Conservation (phyloP, 2,329 filamentous ascomycete genomes). For the Orbilia oligospora region DNA sequence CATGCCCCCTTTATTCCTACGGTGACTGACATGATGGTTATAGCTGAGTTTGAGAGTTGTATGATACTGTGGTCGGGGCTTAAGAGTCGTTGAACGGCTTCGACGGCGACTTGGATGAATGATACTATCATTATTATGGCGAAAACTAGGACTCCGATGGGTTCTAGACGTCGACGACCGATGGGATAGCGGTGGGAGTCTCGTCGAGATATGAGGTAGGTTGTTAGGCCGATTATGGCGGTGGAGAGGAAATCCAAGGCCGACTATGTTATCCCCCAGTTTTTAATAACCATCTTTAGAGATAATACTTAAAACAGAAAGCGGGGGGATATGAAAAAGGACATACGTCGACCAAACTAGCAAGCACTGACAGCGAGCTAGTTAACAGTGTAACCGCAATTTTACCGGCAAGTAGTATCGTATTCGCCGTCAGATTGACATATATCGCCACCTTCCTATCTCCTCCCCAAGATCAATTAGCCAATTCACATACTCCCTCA, state of each 20-base stretch:
- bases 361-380: constrained; percentile 84
- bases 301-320: neutral
- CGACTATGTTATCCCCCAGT: constrained; percentile 65
- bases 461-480: neutral
- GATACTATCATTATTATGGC: constrained; percentile 88
- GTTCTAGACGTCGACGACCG: constrained; percentile 82
- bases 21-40: constrained; percentile 84
- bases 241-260: constrained; percentile 85
- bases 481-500: neutral
- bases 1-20: constrained; percentile 85
- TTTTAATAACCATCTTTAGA: neutral
- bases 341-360: constrained; percentile 78
- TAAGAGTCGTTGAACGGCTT: constrained; percentile 77
- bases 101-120: constrained; percentile 82
- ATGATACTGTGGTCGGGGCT: constrained; percentile 77
- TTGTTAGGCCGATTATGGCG: constrained; percentile 79
- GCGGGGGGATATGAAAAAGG: neutral
- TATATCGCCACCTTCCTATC: constrained; percentile 81
- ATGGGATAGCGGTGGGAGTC: constrained; percentile 84
- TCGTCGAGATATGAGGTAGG: constrained; percentile 74
- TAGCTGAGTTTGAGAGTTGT: constrained; percentile 75
- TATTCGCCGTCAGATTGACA: constrained; percentile 84
- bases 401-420: constrained; percentile 81
- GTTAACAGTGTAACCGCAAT: constrained; percentile 82
- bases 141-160: constrained; percentile 84